Base-by-base conservation (phyloP, 1,284 basidiomycete genomes). In the Fomitopsis palustris region DNA sequence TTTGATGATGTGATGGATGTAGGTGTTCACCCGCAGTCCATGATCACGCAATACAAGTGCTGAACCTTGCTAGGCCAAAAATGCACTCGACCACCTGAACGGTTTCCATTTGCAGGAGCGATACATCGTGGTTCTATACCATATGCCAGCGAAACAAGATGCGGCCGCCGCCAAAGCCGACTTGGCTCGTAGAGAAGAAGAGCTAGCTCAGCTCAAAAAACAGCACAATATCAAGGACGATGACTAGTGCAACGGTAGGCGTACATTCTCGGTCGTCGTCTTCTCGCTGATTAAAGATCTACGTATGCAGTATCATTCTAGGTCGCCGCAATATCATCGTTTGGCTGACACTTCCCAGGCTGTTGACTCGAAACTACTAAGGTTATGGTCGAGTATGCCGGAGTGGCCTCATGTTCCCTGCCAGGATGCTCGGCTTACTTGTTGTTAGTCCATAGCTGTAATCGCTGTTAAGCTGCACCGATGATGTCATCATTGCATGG, bases 41-140 rank as follows among this genome's bases (percentile, higher is more conserved):
- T 55, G 14, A 29, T 42, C 21, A 19, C 31, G 52, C n/a, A 62
- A 54, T 41, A 49, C 37, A 60, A 45, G 58, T 21, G 5, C 54
- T 38, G 23, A n/a, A n/a, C 19, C 8, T 19, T 23, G 25, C 35
- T 45, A 95, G 88, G 94, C 93, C 17, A 98, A 98, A 77, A 95
- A 96, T 70, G 96, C 96, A 0, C 86, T 97, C 58, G 95, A 96
- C 71, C 93, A 97, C 74, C 75, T 99, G 70, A 99, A 99, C 69
- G 97, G 96, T 41, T 99, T 99, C 79, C 96, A 99, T 78, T 77
- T 99, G 62, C 95, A 97, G 78, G 96, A 98, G 75, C 88, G 97
- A 35, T 99, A 99, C 76, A 96, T 99, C 59, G 93, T 96, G 56
- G 96, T 99, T 16, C 79, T 99, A 29, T 98, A 97, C 70, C 96